phyloP scores from a whole-genome alignment of 1,284 basidiomycete genomes.

The Rhodotorula mucilaginosa region DNA sequence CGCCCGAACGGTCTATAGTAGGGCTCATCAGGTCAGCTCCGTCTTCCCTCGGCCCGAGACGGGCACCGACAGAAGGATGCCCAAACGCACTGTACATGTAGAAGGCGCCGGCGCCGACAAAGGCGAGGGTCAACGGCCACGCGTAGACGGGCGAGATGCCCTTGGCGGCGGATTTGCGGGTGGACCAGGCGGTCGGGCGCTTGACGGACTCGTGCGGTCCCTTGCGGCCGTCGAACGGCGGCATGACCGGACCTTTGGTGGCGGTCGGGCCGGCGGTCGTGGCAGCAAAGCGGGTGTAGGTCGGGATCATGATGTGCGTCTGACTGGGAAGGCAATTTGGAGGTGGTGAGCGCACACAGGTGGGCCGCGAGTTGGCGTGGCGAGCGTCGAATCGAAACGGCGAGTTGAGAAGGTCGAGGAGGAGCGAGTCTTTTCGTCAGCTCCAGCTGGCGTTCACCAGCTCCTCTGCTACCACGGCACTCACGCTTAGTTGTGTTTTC shows the following conservation, averaged over 20 bases:
- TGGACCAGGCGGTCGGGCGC: conserved; percentile 3
- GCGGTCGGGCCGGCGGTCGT: background rate
- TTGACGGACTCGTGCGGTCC: conserved; percentile 4
- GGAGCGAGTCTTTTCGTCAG: background rate
- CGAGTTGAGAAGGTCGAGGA: background rate
- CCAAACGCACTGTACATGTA: background rate
- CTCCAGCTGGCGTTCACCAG: no score
- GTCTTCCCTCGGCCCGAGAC: no score
- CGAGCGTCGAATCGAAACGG: no score
- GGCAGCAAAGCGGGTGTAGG: background rate
- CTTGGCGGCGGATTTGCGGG: background rate
- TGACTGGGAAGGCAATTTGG: background rate
- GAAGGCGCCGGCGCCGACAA: background rate
- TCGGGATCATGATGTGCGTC: background rate
- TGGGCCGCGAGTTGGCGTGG: background rate
- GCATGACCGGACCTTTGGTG: background rate
- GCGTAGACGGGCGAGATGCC: background rate
- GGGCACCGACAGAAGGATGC: no score
- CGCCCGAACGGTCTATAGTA: background rate
- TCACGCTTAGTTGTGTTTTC: no score
- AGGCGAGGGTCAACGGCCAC: background rate
- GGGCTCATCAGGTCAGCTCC: no score
- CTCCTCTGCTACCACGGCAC: no score
- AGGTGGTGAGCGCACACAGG: background rate
- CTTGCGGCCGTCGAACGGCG: background rate